Evolutionary conservation across 2,329 filamentous ascomycete species (phyloP).

Genomic region (Penicillium sp.): DNA sequence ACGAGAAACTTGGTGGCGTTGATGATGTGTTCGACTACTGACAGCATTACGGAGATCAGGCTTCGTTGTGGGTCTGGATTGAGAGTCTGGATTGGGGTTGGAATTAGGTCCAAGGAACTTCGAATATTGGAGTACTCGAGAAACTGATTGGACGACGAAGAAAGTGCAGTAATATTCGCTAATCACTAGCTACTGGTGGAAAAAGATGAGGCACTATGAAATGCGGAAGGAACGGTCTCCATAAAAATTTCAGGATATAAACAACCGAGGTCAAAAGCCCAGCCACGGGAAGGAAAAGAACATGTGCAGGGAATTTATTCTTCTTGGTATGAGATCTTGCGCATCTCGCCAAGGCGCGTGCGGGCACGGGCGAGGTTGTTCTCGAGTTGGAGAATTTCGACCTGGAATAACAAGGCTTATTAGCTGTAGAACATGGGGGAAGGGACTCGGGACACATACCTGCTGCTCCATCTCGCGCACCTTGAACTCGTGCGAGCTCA

Average conservation of each 20-base stretch:
- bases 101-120: background rate
- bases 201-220: background rate
- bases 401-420: conserved; percentile 53
- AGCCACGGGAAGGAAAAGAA: background rate
- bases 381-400: conserved; percentile 95
- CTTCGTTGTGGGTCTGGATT: background rate
- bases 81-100: background rate
- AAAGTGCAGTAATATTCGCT: background rate
- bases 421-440: conserved; percentile 11
- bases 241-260: conserved; percentile 10
- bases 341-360: conserved; percentile 89
- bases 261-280: background rate
- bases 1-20: background rate
- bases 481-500: conserved; percentile 96
- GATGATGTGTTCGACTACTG: background rate
- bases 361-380: conserved; percentile 78
- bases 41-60: background rate
- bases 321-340: conserved; percentile 92
- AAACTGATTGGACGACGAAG: background rate
- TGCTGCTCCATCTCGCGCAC: conserved; percentile 99
- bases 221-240: background rate
- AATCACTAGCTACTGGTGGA: background rate
- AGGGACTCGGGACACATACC: conserved; percentile 54
- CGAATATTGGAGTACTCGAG: background rate
- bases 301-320: conserved; percentile 48